phyloP scores from a whole-genome alignment of 345 rosid genomes.

The Salix brachista region DNA sequence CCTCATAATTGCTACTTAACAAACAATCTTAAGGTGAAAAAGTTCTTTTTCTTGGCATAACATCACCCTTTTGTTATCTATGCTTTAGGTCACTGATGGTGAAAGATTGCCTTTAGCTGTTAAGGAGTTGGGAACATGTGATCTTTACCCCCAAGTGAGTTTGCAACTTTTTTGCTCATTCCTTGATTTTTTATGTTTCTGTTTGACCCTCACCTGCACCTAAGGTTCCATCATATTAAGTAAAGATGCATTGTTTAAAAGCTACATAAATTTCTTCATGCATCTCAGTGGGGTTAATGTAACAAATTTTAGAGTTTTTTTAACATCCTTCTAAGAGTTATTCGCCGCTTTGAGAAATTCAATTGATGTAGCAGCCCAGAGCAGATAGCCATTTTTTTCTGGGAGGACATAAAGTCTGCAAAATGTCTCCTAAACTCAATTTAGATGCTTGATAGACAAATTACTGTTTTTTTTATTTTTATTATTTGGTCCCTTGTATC shows the following conservation, averaged over 20 bases:
- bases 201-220: not conserved
- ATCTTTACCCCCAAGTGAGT: slow-evolving; percentile 98
- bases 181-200: not conserved
- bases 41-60: slow-evolving; percentile 19
- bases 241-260: not conserved
- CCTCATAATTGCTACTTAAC: slow-evolving; percentile 9
- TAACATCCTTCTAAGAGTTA: not conserved
- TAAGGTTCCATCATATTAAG: not conserved
- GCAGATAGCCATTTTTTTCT: not conserved
- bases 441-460: not conserved
- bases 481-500: not conserved
- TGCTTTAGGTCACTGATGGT: slow-evolving; percentile 84
- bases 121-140: slow-evolving; percentile 98
- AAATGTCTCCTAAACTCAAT: not conserved
- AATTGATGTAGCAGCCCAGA: not conserved
- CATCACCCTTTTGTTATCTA: slow-evolving; percentile 10
- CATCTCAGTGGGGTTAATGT: not conserved
- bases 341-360: not conserved
- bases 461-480: not conserved
- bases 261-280: not conserved
- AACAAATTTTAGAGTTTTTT: not conserved
- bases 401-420: not conserved
- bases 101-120: slow-evolving; percentile 97
- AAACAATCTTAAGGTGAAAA: not conserved
- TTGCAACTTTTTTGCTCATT: slow-evolving; percentile 4